Base-by-base conservation (phyloP, 2,329 filamentous ascomycete genomes). In the Torrubiellomyces zombiae region DNA sequence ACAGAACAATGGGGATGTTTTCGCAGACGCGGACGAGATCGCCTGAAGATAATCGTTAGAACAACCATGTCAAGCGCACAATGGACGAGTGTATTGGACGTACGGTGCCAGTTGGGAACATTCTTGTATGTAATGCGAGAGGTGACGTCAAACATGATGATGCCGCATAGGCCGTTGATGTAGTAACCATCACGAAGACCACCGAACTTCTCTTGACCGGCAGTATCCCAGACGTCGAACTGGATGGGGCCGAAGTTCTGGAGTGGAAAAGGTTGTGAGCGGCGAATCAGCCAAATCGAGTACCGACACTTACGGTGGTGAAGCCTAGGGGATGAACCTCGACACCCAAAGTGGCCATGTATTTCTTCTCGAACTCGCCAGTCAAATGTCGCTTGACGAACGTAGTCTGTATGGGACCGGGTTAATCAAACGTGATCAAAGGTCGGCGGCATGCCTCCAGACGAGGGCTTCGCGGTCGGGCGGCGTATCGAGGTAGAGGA, bases 41-140 rank as follows among this genome's bases (percentile, higher is more conserved):
- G 67, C 85, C 83, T 93, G 36, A 23, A 21, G 9, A 14, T 22
- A 12, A 5, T 7, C 20, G 30, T 45, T 21, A 45, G 39, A 24
- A 12, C n/a, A n/a, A n/a, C n/a, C n/a, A n/a, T n/a, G n/a, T n/a
- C n/a, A 13, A 9, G 14, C 26, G 20, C 11, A n/a, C 20, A 7
- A 5, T 22, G 20, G 5, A 11, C 10, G 20, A n/a, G n/a, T n/a
- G n/a, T n/a, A n/a, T n/a, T n/a, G 20, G 32, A 74, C 82, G 55
- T 75, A 93, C 89, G 89, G 63, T 98, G 89, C 89, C 89, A 98
- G 79, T 95, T 95, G 64, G 89, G 89, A 38, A 98, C 89, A 68
- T 98, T 98, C 79, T 98, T 98, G 78, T 98, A 98, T 57, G 89
- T 98, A 58, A 98, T 95, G 53, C 89, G 81, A 43, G 86, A 94